Conservation (phyloP, 768 basidiomycete genomes). For the Candolleomyces aberdarensis region DNA sequence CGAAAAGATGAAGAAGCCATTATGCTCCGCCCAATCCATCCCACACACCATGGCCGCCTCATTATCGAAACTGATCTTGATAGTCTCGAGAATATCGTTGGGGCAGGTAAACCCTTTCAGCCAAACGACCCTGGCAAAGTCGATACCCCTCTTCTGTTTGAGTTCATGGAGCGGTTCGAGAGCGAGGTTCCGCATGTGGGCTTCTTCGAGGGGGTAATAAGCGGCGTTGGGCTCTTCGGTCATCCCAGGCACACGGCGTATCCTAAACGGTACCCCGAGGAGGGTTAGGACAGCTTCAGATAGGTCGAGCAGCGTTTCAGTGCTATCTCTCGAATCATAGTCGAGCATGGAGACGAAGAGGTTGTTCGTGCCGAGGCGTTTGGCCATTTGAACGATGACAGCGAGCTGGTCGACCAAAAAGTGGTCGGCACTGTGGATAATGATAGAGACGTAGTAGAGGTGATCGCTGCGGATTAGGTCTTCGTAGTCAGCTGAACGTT, state of each 20-base stretch:
- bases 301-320: constrained; percentile 89
- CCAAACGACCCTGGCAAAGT: constrained; percentile 93
- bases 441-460: constrained; percentile 91
- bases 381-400: constrained; percentile 94
- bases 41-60: constrained; percentile 98
- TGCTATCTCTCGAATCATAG: constrained; percentile 93
- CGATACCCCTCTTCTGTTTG: constrained; percentile 67
- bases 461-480: constrained; percentile 81
- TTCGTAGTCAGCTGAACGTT: constrained; percentile 67
- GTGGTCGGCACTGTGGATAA: constrained; percentile 97
- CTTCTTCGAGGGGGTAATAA: constrained; percentile 96
- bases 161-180: constrained; percentile 90
- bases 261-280: constrained; percentile 90
- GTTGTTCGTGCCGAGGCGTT: constrained; percentile 83
- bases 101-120: constrained; percentile 99
- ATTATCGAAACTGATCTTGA: constrained; percentile 86
- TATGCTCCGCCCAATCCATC: constrained; percentile 99
- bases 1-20: constrained; percentile 96
- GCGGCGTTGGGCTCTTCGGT: constrained; percentile 82
- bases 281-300: constrained; percentile 94
- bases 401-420: constrained; percentile 98
- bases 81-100: constrained; percentile 94
- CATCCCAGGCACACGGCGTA: constrained; percentile 90
- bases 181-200: constrained; percentile 88
- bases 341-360: constrained; percentile 98